Conservation (phyloP, 139 green algal genomes). For the Picochlorum sp. region DNA sequence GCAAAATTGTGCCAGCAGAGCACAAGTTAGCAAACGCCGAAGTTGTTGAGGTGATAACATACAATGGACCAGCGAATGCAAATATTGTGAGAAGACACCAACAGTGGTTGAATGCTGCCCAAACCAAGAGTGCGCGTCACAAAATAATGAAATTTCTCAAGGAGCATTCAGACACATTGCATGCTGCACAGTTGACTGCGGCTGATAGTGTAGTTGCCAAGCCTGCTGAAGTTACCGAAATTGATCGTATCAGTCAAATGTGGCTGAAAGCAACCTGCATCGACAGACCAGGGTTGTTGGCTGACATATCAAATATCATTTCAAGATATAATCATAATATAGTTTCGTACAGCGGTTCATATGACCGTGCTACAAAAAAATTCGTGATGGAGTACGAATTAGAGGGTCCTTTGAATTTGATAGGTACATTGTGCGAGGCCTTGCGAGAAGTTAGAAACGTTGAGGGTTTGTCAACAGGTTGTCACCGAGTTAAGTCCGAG, state of each 20-base stretch:
- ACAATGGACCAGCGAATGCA: slow-evolving; percentile 24
- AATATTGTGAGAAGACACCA: slow-evolving; percentile 24
- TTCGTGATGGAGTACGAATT: slow-evolving; percentile 32
- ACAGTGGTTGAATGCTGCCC: slow-evolving; percentile 27
- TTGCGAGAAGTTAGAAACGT: slow-evolving; percentile 9
- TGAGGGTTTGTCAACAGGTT: not conserved
- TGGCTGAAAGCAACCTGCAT: slow-evolving; percentile 29
- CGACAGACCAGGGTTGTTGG: slow-evolving; percentile 41
- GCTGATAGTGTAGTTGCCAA: not conserved
- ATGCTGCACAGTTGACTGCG: not conserved
- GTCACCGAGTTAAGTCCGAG: slow-evolving; percentile 1
- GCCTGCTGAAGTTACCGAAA: too few relatives aligned
- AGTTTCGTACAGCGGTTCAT: slow-evolving; percentile 16
- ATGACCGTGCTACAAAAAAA: slow-evolving; percentile 1
- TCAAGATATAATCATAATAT: slow-evolving; percentile 35
- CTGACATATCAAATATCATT: slow-evolving; percentile 38
- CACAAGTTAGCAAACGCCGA: slow-evolving; percentile 64
- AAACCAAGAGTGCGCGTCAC: slow-evolving; percentile 43
- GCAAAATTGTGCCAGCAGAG: slow-evolving; percentile 35
- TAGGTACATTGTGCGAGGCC: slow-evolving; percentile 9
- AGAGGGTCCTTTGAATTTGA: not conserved
- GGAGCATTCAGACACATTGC: slow-evolving; percentile 22
- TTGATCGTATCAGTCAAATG: not conserved
- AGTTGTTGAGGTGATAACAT: slow-evolving; percentile 70
- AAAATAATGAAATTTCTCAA: slow-evolving; percentile 59